These are phyloP conservation scores for Phialemonium atrogriseum DNA, from an alignment of 2,329 filamentous ascomycete species.

Conservation along the genomic window DNA sequence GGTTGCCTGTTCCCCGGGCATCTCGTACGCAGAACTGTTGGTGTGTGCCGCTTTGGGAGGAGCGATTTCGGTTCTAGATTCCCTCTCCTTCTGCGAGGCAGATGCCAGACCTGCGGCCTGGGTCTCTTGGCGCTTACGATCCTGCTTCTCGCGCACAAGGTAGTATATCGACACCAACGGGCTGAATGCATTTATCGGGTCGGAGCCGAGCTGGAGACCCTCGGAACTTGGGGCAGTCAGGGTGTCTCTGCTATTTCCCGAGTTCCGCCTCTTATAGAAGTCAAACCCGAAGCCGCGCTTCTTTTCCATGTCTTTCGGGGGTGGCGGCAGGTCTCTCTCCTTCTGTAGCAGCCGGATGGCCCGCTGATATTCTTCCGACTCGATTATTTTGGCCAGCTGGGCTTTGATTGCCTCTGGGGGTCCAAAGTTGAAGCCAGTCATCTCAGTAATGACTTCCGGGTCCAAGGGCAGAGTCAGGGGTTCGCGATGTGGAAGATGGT, in stretches of 20 bases:
- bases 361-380: conserved; percentile 88
- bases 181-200: conserved; percentile 88
- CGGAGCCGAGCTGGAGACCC: conserved; percentile 70
- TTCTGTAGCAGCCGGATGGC: conserved; percentile 65
- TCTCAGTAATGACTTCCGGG: conserved; percentile 73
- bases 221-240: conserved; percentile 78
- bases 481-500: conserved; percentile 75
- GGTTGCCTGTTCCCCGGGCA: conserved; percentile 80
- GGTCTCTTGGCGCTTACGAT: conserved; percentile 54
- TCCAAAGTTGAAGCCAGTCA: conserved; percentile 98
- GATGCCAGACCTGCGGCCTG: conserved; percentile 16
- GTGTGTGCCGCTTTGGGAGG: conserved; percentile 84
- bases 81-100: conserved; percentile 29
- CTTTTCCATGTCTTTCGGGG: conserved; percentile 63
- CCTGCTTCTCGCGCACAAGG: conserved; percentile 88
- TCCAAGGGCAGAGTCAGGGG: conserved; percentile 82
- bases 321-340: conserved; percentile 53
- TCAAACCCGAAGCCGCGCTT: conserved; percentile 83
- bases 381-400: conserved; percentile 77
- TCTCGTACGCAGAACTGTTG: conserved; percentile 75
- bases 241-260: conserved; percentile 80
- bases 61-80: conserved; percentile 61
- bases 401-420: conserved; percentile 72
- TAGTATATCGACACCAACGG: conserved; percentile 93
- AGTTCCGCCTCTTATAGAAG: conserved; percentile 93